Base-by-base conservation (phyloP, 208 protist species). In the Trypanosoma cruzi region DNA sequence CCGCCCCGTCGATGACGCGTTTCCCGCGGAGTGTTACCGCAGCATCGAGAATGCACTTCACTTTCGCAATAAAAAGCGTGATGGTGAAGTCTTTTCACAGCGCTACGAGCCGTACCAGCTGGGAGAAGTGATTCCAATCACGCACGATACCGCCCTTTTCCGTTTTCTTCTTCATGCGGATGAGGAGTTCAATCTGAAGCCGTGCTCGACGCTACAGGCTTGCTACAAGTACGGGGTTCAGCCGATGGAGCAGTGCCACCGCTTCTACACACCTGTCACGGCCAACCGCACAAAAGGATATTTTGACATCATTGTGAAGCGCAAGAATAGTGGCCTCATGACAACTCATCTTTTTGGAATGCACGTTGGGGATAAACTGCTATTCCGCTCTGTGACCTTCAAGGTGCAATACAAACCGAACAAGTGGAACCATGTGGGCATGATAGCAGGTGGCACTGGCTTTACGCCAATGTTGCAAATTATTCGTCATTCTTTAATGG, bases 391-490 rank as follows among this genome's bases (percentile, higher is more conserved):
- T 55, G 83, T 93, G 13, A 79, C 80, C 36, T 93, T 93, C 73
- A 94, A 95, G 60, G 80, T 95, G 26, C 85, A 93, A 73, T 98
- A 97, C 76, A 69, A 67, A 52, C 84, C 87, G 16, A 95, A 92
- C 57, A 80, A 80, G 7, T 96, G 90, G 81, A 86, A 87, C 37
- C 84, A 97, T 63, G 82, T 98, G 14, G 93, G 92, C 34, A 96
- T 98, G 92, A 92, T 98, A 42, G 90, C 88, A 22, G 95, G 95
- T 42, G 95, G 95, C 63, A 96, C 96, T 3, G 96, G 96, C 26
- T 98, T 98, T 82, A 98, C 96, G 0, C 96, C 96, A 1, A 97
- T 98, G 85, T 65, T 97, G 34, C 96, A 98, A 70, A 89, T 98
- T 42, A 92, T 97, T 57, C 80, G 83, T 1, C 90, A 95, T 68